These are phyloP conservation scores for Chalciporus sp. DNA, from an alignment of 1,284 basidiomycete species.

Conservation along the genomic window DNA sequence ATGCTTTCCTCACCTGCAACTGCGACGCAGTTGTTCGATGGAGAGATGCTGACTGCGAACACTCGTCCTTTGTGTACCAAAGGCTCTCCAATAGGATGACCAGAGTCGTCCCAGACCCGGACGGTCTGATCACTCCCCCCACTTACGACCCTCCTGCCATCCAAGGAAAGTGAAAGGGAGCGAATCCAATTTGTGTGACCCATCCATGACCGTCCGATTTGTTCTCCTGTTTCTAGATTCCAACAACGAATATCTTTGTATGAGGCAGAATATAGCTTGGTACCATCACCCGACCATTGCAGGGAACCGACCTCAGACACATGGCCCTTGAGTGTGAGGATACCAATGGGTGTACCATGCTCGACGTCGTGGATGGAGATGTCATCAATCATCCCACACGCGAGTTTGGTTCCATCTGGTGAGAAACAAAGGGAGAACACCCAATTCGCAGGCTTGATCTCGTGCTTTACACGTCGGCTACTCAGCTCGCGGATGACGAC, in stretches of 20 bases:
- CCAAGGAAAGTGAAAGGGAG: not conserved
- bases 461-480: not conserved
- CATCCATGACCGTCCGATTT: slow-evolving; percentile 1
- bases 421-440: slow-evolving; percentile 1
- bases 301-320: not conserved
- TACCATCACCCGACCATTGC: slow-evolving; percentile 17
- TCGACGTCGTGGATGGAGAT: slow-evolving; percentile 5
- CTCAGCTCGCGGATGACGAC: not conserved
- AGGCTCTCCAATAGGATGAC: not conserved
- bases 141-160: not conserved
- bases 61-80: too few species aligned
- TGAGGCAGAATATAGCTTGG: slow-evolving; percentile 4
- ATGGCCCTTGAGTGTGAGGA: not conserved
- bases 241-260: slow-evolving; percentile 1
- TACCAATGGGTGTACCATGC: not conserved
- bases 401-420: slow-evolving; percentile 6
- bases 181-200: not conserved
- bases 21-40: too few species aligned
- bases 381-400: not conserved
- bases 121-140: not conserved
- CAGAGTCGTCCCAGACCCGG: not conserved
- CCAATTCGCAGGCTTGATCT: not conserved
- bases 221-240: slow-evolving; percentile 3
- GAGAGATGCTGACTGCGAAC: too few species aligned
- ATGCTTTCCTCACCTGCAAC: too few species aligned